Evolutionary conservation across 345 rosid genomes (phyloP).

Genomic region (Hirschfeldia incana): DNA sequence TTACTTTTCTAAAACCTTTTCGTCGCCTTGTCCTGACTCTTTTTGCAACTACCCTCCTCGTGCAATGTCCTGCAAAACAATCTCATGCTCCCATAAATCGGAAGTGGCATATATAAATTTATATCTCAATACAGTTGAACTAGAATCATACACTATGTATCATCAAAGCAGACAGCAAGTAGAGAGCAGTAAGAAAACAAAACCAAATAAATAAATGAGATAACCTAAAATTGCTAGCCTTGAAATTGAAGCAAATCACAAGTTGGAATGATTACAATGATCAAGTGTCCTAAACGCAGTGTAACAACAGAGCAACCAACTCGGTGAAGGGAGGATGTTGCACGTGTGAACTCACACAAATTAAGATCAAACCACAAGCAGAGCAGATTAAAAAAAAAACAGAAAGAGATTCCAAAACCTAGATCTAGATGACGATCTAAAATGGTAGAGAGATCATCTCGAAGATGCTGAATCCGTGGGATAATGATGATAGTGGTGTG

Average conservation of each 20-base stretch:
- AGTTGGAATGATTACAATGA: background rate
- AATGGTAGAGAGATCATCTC: no score
- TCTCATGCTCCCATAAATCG: background rate
- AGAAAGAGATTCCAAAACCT: slow-evolving; percentile 13
- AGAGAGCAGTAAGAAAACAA: no score
- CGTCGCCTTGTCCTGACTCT: slow-evolving; percentile 27
- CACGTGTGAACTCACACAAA: no score
- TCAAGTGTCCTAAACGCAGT: no score
- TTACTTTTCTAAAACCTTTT: slow-evolving; percentile 25
- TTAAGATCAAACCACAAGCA: background rate
- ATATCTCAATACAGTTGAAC: background rate
- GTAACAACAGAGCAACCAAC: slow-evolving; percentile 12
- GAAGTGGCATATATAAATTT: background rate
- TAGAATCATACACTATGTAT: slow-evolving; percentile 9
- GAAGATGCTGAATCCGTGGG: no score
- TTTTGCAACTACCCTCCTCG: no score
- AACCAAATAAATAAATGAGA: background rate
- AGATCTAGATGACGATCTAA: no score
- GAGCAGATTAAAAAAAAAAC: background rate
- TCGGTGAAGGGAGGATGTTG: background rate
- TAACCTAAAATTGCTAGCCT: slow-evolving; percentile 32
- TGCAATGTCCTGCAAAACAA: slow-evolving; percentile 13
- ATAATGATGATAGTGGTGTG: no score
- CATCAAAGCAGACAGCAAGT: background rate
- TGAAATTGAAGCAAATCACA: slow-evolving; percentile 23